phyloP scores from a whole-genome alignment of 108 stramenopile genomes.

The Pseudonitzschia multistriata region DNA sequence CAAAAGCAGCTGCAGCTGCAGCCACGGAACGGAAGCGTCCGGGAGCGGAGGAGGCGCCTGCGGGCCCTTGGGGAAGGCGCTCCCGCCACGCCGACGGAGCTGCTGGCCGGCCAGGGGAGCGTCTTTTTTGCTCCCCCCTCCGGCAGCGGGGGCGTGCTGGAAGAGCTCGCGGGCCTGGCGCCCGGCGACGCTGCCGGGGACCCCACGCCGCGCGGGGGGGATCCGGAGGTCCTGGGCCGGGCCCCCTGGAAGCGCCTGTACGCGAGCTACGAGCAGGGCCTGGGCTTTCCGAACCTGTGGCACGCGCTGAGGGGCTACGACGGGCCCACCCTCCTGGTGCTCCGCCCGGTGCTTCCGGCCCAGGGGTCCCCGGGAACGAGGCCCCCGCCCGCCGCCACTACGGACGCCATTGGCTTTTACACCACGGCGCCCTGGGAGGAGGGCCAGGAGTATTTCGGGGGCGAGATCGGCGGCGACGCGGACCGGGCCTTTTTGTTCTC shows the following conservation, averaged over 20 bases:
- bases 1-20: constrained; percentile 10
- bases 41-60: no score
- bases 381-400: constrained; percentile 32
- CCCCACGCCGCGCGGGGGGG: constrained; percentile 17
- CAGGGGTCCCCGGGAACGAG: neutral
- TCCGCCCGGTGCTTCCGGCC: constrained; percentile 32
- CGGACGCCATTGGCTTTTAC: constrained; percentile 57
- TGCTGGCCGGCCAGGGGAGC: constrained; percentile 29
- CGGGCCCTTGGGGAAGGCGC: neutral
- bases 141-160: constrained; percentile 23
- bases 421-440: constrained; percentile 54
- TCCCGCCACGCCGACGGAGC: neutral
- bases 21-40: no score
- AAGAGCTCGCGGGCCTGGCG: constrained; percentile 29
- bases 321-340: constrained; percentile 44
- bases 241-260: constrained; percentile 55
- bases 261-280: constrained; percentile 50
- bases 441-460: constrained; percentile 18
- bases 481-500: constrained; percentile 53
- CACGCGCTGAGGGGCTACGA: constrained; percentile 44
- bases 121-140: constrained; percentile 39
- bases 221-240: constrained; percentile 53
- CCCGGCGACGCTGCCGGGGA: neutral
- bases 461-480: neutral
- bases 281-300: constrained; percentile 44